Evolutionary conservation across 805 yeast species (phyloP).

Genomic region (Pichia deserticola): DNA sequence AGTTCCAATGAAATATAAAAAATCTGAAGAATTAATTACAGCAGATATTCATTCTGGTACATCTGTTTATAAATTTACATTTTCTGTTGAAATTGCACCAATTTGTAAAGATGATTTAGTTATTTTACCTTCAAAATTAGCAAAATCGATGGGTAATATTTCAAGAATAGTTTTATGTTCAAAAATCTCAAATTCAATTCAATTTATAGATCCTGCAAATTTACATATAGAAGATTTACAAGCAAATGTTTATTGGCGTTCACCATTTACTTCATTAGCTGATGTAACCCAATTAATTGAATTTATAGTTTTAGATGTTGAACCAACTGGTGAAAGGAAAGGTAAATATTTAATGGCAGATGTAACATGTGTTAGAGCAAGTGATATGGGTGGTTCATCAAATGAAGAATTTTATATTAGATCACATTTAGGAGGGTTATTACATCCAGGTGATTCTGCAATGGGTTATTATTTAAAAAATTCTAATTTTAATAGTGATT

Average conservation of each 20-base stretch:
- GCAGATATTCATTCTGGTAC: constrained; percentile 89
- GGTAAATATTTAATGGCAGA: constrained; percentile 85
- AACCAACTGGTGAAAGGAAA: constrained; percentile 72
- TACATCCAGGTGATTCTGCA: constrained; percentile 95
- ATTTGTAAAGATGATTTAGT: constrained; percentile 95
- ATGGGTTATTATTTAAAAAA: constrained; percentile 84
- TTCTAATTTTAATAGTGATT: constrained; percentile 80
- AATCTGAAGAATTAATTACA: constrained; percentile 85
- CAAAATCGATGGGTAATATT: constrained; percentile 75
- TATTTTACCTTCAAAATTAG: constrained; percentile 80
- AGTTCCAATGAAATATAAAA: constrained; percentile 75
- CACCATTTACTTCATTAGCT: constrained; percentile 69
- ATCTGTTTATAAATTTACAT: constrained; percentile 83
- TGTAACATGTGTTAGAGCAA: constrained; percentile 80
- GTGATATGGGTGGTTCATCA: constrained; percentile 84
- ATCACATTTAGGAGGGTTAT: constrained; percentile 86
- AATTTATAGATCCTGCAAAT: constrained; percentile 79
- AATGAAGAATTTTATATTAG: constrained; percentile 67
- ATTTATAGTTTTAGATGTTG: constrained; percentile 88
- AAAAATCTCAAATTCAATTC: constrained; percentile 73
- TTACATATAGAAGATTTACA: constrained; percentile 70
- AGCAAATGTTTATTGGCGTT: constrained; percentile 71
- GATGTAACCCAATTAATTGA: constrained; percentile 74
- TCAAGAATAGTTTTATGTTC: constrained; percentile 78
- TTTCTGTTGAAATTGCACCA: constrained; percentile 90